phyloP scores from a whole-genome alignment of 495 filamentous ascomycete genomes.

The Hypoxylon lienhwacheense region DNA sequence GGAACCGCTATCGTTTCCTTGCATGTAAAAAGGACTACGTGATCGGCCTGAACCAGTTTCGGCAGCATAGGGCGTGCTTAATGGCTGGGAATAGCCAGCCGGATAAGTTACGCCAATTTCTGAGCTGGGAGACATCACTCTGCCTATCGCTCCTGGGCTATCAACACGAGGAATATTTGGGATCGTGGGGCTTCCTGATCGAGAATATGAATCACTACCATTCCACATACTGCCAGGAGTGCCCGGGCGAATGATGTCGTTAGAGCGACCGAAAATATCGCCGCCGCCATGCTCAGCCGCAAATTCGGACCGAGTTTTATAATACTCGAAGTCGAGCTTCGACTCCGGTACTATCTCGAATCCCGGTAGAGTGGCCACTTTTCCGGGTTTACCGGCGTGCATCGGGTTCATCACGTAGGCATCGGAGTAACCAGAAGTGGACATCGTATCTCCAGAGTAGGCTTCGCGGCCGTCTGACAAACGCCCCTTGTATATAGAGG shows the following conservation, averaged over 20 bases:
- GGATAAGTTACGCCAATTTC: conserved; percentile 38
- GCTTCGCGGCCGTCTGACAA: conserved; percentile 58
- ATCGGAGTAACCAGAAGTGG: conserved; percentile 68
- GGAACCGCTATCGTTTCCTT: conserved; percentile 49
- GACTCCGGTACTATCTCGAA: conserved; percentile 91
- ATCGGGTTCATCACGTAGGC: conserved; percentile 75
- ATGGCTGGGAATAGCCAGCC: conserved; percentile 30
- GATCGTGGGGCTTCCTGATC: conserved; percentile 46
- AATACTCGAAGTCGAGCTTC: conserved; percentile 91
- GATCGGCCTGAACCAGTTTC: conserved; percentile 12
- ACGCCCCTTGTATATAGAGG: conserved; percentile 77
- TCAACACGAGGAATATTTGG: conserved; percentile 29
- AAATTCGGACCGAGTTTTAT: conserved; percentile 87
- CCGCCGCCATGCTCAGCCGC: conserved; percentile 81
- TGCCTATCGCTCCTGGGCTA: conserved; percentile 22
- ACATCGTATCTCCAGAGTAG: conserved; percentile 60
- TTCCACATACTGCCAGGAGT: conserved; percentile 60
- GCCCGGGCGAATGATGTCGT: conserved; percentile 67
- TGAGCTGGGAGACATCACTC: conserved; percentile 26
- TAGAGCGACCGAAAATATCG: conserved; percentile 66
- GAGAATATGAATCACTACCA: conserved; percentile 42
- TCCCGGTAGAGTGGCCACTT: conserved; percentile 55
- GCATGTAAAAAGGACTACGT: conserved; percentile 45
- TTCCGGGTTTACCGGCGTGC: conserved; percentile 74
- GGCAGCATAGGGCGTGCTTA: conserved; percentile 25